A percentile compares a stretch with the other conserved stretches of the same genome.
These are phyloP conservation scores for Martiniozyma abietophila DNA, from an alignment of 805 yeast species.

Conservation along the genomic window DNA sequence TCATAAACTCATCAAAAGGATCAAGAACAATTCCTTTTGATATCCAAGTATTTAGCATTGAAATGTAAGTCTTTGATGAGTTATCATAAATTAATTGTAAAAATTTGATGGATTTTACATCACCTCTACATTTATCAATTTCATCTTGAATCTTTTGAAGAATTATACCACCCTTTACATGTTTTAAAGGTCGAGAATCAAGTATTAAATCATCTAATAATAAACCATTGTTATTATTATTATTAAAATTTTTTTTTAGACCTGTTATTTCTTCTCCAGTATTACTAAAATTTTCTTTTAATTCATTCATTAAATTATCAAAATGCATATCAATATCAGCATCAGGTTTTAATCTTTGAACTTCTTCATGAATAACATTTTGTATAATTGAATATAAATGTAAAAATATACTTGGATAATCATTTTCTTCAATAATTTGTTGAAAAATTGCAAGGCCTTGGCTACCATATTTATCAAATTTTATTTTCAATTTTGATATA, in stretches of 20 bases:
- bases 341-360: slow-evolving; percentile 28
- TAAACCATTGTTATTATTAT: slow-evolving; percentile 33
- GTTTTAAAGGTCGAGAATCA: slow-evolving; percentile 41
- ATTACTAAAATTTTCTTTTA: slow-evolving; percentile 28
- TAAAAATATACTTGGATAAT: too few species aligned
- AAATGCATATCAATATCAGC: slow-evolving; percentile 21
- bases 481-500: too few species aligned
- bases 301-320: slow-evolving; percentile 25
- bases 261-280: too few species aligned
- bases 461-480: too few species aligned
- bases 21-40: slow-evolving; percentile 65
- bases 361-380: slow-evolving; percentile 40
- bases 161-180: slow-evolving; percentile 73
- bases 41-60: slow-evolving; percentile 74
- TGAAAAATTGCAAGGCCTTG: too few species aligned
- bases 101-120: slow-evolving; percentile 43
- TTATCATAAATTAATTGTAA: slow-evolving; percentile 43
- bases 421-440: too few species aligned
- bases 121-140: slow-evolving; percentile 56
- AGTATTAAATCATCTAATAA: slow-evolving; percentile 40
- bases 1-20: slow-evolving; percentile 73
- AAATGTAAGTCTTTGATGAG: slow-evolving; percentile 54
- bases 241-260: too few species aligned
- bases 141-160: slow-evolving; percentile 52
- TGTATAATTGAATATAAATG: slow-evolving; percentile 24